Base-by-base conservation (phyloP, 2,329 filamentous ascomycete genomes). In the Trichoderma sp. region DNA sequence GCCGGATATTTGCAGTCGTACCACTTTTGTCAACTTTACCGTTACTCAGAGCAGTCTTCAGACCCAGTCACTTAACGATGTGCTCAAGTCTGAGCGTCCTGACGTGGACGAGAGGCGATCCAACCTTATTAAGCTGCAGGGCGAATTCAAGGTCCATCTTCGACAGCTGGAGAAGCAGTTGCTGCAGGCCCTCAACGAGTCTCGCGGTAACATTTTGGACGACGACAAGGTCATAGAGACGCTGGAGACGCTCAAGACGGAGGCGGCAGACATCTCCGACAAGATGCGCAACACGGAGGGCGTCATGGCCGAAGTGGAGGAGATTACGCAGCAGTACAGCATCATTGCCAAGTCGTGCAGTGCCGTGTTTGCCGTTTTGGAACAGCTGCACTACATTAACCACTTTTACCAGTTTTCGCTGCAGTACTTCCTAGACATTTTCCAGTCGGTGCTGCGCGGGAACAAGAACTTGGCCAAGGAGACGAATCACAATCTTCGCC, bases 351-450 rank as follows among this genome's bases (percentile, higher is more conserved):
- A 91, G 77, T 95, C 96, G 55, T 99, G 96, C 88, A 98, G 95
- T 83, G 95, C 96, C 70, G 95, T 99, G 55, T 99, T 98, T 80
- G 94, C 97, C 36, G 93, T 99, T 15, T 86, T 99, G 73, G 97
- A 99, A 83, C 95, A 99, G 81, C 88, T 99, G 71, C 95, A 98
- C 82, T 97, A 98, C 79, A 91, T 99, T 80, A 98, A 99, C 81
- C 96, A 98, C 85, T 98, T 98, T 84, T 99, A 99, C 82, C 97
- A 98, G 80, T 99, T 99, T 86, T 99, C 96, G 47, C 87, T 99
- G 72, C 95, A 98, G 81, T 99, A 97, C 83, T 99, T 99, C 84
- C 88, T 97, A 70, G 93, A 98, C 80, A 99, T 99, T 76, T 99
- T 99, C 88, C 93, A 97, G 79, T 90, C 92, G 6, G 96, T 99